Percentiles rank a stretch among this genome's conserved stretches.
Conservation (phyloP, 1,284 basidiomycete species). For the Cutaneotrichosporon arboriforme region DNA sequence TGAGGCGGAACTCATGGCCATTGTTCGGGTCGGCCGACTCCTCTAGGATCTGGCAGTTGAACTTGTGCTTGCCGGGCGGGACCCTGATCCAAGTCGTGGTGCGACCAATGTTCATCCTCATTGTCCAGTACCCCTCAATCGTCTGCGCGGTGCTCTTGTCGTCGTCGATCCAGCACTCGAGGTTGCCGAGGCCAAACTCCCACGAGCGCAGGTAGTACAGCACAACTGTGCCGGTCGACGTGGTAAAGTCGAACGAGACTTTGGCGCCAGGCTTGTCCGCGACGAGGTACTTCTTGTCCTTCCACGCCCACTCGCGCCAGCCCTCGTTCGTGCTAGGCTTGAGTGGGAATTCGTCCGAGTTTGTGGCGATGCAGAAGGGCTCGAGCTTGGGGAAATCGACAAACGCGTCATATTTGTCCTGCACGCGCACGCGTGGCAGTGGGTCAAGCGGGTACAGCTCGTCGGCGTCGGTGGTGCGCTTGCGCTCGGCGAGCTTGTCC, state of each 20-base stretch:
- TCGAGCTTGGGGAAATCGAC: conserved; percentile 26
- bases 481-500: conserved; percentile 24
- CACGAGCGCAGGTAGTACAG: conserved; percentile 35
- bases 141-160: conserved; percentile 15
- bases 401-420: conserved; percentile 7
- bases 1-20: conserved; percentile 13
- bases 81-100: neutral
- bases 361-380: conserved; percentile 36
- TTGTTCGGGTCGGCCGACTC: conserved; percentile 8
- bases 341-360: conserved; percentile 26
- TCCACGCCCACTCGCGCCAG: conserved; percentile 41
- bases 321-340: conserved; percentile 26
- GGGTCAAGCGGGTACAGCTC: conserved; percentile 24
- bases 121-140: conserved; percentile 34
- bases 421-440: conserved; percentile 9
- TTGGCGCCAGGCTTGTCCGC: conserved; percentile 34
- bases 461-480: conserved; percentile 15
- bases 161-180: conserved; percentile 43
- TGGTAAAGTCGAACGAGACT: conserved; percentile 31
- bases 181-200: conserved; percentile 31
- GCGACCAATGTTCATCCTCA: conserved; percentile 20
- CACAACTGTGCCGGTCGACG: conserved; percentile 25
- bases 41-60: conserved; percentile 11
- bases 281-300: conserved; percentile 39
- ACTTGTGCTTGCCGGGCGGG: neutral